Base-by-base conservation (phyloP, 345 rosid species). In the Acer negundo region DNA sequence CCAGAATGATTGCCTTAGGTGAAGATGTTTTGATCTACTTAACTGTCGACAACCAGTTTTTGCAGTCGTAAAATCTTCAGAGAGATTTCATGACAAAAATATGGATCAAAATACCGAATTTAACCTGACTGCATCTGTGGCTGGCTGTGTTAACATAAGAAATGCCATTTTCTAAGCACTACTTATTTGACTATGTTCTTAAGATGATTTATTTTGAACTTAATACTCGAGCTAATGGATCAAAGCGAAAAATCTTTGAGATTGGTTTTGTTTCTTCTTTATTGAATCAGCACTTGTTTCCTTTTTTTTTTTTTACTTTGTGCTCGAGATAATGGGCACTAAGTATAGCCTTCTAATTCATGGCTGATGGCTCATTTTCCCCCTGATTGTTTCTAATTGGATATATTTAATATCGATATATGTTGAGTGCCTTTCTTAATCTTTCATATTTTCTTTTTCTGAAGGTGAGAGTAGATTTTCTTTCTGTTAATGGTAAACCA, bases 401-500 rank as follows among this genome's bases (percentile, higher is more conserved):
- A 9, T 73, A 44, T 26, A 46, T 46, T 23, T 47, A 62, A 53
- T 65, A 13, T 19, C 53, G 12, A 28, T 7, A 59, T 10, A 46
- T 20, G 13, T 28, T 35, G 22, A 20, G 6, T 66, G 71, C 13
- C 23, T 15, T 3, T 75, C 63, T 75, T 47, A 81, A 59, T 19
- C 23, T 22, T 59, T 59, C 31, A 40, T 72, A 5, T 56, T 74
- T 71, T 23, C 2, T 55, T 73, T 70, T n/a, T 51, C 16, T 86
- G 89, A 85, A 96, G 98, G 91, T 92, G 76, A 90, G 97, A 79
- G 88, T 90, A 75, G 97, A 87, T 69, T 84, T 92, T 76, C 82
- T 92, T 63, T 86, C 97, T 12, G 77, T 78, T 23, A 77, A 85
- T 82, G 95, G 98, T 78, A 82, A 85, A 81, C 82, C 66, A 51